phyloP scores from a whole-genome alignment of 768 basidiomycete genomes.

The Boletus subcaerulescens region DNA sequence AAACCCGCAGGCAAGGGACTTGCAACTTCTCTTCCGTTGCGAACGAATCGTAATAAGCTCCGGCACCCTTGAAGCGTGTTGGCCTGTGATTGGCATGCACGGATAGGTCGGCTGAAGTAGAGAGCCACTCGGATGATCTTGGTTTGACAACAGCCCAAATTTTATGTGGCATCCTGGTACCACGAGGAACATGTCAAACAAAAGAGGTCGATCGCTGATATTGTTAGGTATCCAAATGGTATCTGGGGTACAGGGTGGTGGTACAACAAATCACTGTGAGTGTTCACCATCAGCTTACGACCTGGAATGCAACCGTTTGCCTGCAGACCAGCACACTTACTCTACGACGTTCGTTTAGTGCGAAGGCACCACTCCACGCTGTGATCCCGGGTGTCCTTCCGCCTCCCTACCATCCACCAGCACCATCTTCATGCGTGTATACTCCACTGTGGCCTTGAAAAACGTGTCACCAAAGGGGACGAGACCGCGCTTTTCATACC shows the following conservation, averaged over 20 bases:
- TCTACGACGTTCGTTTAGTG: background rate
- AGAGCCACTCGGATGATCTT: background rate
- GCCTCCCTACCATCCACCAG: slow-evolving; percentile 6
- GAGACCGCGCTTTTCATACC: slow-evolving; percentile 56
- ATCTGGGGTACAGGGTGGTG: slow-evolving; percentile 15
- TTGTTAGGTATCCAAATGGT: slow-evolving; percentile 3
- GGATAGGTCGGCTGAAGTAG: slow-evolving; percentile 1
- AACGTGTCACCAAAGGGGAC: slow-evolving; percentile 47
- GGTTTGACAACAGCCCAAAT: background rate
- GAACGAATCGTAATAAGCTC: background rate
- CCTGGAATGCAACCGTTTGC: background rate
- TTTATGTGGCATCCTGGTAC: background rate
- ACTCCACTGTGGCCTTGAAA: slow-evolving; percentile 53
- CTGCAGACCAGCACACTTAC: slow-evolving; percentile 3
- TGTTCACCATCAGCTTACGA: slow-evolving; percentile 6
- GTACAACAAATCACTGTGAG: slow-evolving; percentile 1
- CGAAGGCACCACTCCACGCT: background rate
- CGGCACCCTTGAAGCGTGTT: background rate
- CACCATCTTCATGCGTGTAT: slow-evolving; percentile 50
- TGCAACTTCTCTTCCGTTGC: background rate
- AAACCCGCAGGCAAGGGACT: background rate
- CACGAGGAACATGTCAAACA: slow-evolving; percentile 2
- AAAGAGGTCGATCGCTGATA: background rate
- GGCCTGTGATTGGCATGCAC: background rate
- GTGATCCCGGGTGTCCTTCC: background rate